Evolutionary conservation across 2,329 filamentous ascomycete genomes (phyloP), one percentile per base, ranked within the genome.

Genomic region (Alternaria arborescens): DNA sequence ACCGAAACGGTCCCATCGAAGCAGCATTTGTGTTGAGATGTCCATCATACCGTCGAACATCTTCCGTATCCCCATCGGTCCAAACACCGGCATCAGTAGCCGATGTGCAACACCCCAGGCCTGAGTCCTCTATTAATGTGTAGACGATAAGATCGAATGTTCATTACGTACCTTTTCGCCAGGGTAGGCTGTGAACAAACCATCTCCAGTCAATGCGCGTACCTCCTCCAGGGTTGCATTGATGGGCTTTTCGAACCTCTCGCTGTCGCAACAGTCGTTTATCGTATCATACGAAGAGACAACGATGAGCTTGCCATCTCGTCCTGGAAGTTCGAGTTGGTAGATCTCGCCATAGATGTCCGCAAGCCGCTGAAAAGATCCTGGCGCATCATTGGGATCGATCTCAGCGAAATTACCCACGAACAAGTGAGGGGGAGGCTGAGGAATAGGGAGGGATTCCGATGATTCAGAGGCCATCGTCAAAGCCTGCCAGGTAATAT

Each of bases 21-120:
- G 57, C 20, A 60, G 32, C 57, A 60, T 60, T 32, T 60, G 57
- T 14, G 52, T 51, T 4, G 52, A 18, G 18, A 60, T 32, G 12
- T 60, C 57, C 52, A 60, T 60, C 57, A 60, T 60, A 18, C 38
- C 57, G 4, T 60, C 57, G 5, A 60, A 60, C 57, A 60, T 60
- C 5, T 46, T 56, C 1, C 57, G 44, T 18, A 60, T 60, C 4
- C 57, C 52, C 57, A 60, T 56, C 18, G 57, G 57, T n/a, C 57
- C 57, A 20, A 60, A 60, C 3, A 60, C 57, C 0, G 57, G 57
- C 57, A 60, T 56, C 12, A 60, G 40, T 18, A 60, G 34, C 18
- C 57, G 46, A 26, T 60, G 57, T 1, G 57, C 57, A 3, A 60
- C 44, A 3, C 52, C 57, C 57, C 57, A 60, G 6, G 30, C 57